A percentile compares a stretch with the other conserved stretches of the same genome.
Conservation (phyloP, 345 rosid species). For the Crucihimalaya himalaica region DNA sequence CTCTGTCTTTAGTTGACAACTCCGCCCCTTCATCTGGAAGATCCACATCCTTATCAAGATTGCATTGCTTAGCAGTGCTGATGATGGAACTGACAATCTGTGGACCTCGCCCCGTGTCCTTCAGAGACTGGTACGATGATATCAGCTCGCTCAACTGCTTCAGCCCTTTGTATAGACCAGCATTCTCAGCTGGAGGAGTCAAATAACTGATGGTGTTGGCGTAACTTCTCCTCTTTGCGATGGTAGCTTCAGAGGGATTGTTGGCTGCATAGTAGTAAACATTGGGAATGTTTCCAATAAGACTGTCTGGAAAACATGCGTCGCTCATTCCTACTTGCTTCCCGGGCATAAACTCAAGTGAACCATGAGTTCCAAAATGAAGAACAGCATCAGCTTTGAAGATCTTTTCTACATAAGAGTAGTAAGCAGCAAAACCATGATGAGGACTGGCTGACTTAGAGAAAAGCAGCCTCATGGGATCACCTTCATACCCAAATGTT, state of each 20-base stretch:
- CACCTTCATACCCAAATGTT: conserved; percentile 98
- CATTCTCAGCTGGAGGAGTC: conserved; percentile 99
- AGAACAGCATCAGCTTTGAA: conserved; percentile 97
- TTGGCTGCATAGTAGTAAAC: conserved; percentile 96
- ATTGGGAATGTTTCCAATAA: conserved; percentile 95
- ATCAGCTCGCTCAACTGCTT: conserved; percentile 96
- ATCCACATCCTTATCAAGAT: conserved; percentile 90
- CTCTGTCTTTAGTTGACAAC: conserved; percentile 72
- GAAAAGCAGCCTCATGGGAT: conserved; percentile 96
- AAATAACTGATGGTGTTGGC: conserved; percentile 96
- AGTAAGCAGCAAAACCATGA: conserved; percentile 96
- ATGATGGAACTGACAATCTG: conserved; percentile 94
- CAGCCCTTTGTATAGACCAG: conserved; percentile 97
- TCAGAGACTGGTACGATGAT: conserved; percentile 93
- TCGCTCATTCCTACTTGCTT: conserved; percentile 99
- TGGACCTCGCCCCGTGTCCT: conserved; percentile 88
- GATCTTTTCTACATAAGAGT: conserved; percentile 92
- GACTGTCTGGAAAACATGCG: conserved; percentile 91
- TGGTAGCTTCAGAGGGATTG: conserved; percentile 97
- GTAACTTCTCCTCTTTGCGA: conserved; percentile 96
- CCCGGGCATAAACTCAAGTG: conserved; percentile 98
- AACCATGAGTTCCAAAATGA: conserved; percentile 98
- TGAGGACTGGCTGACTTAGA: conserved; percentile 98
- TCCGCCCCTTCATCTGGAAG: conserved; percentile 85
- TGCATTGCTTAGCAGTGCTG: conserved; percentile 94